A percentile compares a stretch with the other conserved stretches of the same genome.
phyloP scores from a whole-genome alignment of 2,329 filamentous ascomycete species.

The Nannizzia gypsea region DNA sequence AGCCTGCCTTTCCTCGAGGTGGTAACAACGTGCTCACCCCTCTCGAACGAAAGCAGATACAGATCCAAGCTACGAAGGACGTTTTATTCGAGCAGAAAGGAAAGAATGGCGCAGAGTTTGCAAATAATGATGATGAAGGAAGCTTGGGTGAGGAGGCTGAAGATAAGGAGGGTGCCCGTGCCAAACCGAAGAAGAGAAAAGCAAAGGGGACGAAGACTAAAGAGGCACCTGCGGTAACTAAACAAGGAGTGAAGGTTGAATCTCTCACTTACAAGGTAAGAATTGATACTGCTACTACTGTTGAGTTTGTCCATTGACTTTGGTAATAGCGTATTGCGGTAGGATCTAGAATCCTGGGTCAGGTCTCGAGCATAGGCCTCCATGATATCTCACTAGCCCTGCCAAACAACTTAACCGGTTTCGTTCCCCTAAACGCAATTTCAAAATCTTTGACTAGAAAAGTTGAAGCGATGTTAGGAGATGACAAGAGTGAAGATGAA shows the following conservation, averaged over 20 bases:
- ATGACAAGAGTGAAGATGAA: constrained; percentile 45
- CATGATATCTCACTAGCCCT: constrained; percentile 70
- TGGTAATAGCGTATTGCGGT: constrained; percentile 58
- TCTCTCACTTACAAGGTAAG: constrained; percentile 78
- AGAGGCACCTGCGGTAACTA: constrained; percentile 40
- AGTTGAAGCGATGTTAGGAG: constrained; percentile 55
- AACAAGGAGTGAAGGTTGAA: constrained; percentile 59
- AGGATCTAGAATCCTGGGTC: constrained; percentile 78
- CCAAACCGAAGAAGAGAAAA: constrained; percentile 34
- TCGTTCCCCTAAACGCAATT: constrained; percentile 82
- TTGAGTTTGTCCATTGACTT: constrained; percentile 17
- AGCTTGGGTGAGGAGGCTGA: constrained; percentile 20
- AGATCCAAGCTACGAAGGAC: constrained; percentile 83
- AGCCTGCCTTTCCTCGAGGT: constrained; percentile 81
- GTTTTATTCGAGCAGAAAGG: constrained; percentile 76
- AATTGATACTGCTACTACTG: constrained; percentile 5
- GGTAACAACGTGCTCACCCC: constrained; percentile 84
- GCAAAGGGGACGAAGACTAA: constrained; percentile 27
- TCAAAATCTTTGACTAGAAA: constrained; percentile 66
- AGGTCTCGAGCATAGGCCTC: constrained; percentile 67
- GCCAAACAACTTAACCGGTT: constrained; percentile 85
- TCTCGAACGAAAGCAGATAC: constrained; percentile 90
- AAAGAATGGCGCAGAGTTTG: constrained; percentile 38
- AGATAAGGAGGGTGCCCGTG: constrained; percentile 32
- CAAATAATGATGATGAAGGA: constrained; percentile 16